These are phyloP conservation scores for Myxozyma udenii DNA, from an alignment of 805 yeast genomes.

Conservation along the genomic window DNA sequence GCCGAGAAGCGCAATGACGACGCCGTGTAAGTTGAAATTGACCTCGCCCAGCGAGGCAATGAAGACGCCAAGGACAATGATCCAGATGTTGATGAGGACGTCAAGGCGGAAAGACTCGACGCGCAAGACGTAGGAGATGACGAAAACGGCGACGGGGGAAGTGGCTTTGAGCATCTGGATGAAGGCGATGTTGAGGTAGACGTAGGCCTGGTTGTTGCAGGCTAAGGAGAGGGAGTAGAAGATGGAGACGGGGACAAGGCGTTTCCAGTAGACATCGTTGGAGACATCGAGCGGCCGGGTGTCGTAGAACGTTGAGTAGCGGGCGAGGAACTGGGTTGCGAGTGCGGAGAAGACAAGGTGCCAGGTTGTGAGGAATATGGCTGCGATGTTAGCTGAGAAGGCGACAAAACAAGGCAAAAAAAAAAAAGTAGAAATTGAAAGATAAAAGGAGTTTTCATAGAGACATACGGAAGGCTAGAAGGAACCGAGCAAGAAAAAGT, in stretches of 20 bases:
- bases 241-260: conserved; percentile 32
- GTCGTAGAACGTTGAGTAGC: conserved; percentile 22
- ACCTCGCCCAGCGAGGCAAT: conserved; percentile 33
- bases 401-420: not conserved
- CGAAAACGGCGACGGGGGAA: conserved; percentile 32
- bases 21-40: conserved; percentile 25
- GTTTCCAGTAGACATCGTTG: conserved; percentile 19
- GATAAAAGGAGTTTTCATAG: not conserved
- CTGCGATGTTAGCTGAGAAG: conserved; percentile 2
- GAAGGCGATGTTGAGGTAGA: conserved; percentile 33
- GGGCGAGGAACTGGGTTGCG: conserved; percentile 31
- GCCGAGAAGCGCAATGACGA: conserved; percentile 28
- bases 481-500: not conserved
- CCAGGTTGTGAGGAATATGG: conserved; percentile 33
- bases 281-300: conserved; percentile 24
- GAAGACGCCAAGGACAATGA: conserved; percentile 32
- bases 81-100: conserved; percentile 30
- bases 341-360: conserved; percentile 31
- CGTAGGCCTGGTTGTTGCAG: conserved; percentile 31
- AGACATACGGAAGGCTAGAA: conserved; percentile 20
- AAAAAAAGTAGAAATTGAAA: not conserved
- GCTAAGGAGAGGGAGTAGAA: conserved; percentile 31
- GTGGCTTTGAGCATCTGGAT: conserved; percentile 35
- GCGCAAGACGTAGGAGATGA: conserved; percentile 29
- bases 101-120: conserved; percentile 28